Evolutionary conservation across 768 basidiomycete genomes (phyloP).

Genomic region (Nidularia sp.): DNA sequence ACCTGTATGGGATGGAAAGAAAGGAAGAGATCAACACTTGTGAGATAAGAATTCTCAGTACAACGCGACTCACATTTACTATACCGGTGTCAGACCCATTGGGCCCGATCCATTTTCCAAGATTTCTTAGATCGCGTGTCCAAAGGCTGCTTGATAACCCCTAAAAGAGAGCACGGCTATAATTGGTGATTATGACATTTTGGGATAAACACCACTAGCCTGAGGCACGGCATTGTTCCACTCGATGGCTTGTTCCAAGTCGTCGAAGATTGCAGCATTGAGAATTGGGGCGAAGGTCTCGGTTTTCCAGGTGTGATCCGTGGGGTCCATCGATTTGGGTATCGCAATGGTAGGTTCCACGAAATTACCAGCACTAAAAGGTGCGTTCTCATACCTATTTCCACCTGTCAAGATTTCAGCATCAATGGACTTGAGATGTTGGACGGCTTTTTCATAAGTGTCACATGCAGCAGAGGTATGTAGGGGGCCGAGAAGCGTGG

Average conservation of each 20-base stretch:
- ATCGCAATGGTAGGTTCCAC: constrained; percentile 85
- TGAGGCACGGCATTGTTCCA: constrained; percentile 92
- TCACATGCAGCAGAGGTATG: constrained; percentile 70
- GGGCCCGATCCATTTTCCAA: constrained; percentile 92
- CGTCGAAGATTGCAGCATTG: constrained; percentile 82
- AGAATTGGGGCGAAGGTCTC: constrained; percentile 91
- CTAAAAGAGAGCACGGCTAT: constrained; percentile 22
- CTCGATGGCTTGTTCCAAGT: constrained; percentile 79
- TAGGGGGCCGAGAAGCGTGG: constrained; percentile 82
- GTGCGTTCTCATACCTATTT: constrained; percentile 42
- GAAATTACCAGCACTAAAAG: constrained; percentile 72
- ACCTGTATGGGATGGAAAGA: constrained; percentile 26
- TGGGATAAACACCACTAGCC: constrained; percentile 22
- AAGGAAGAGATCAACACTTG: constrained; percentile 59
- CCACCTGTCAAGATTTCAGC: constrained; percentile 82
- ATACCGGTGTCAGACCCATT: constrained; percentile 89
- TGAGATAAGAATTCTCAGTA: constrained; percentile 3
- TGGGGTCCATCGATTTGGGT: constrained; percentile 51
- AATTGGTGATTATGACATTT: constrained; percentile 5
- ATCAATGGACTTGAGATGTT: constrained; percentile 55
- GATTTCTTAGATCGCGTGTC: constrained; percentile 78
- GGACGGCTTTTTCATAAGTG: constrained; percentile 58
- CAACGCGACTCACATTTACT: constrained; percentile 64
- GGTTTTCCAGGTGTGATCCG: constrained; percentile 64
- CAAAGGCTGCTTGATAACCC: constrained; percentile 91